Evolutionary conservation across 73 alveolate species (phyloP).

Genomic region (Stentor coeruleus): DNA sequence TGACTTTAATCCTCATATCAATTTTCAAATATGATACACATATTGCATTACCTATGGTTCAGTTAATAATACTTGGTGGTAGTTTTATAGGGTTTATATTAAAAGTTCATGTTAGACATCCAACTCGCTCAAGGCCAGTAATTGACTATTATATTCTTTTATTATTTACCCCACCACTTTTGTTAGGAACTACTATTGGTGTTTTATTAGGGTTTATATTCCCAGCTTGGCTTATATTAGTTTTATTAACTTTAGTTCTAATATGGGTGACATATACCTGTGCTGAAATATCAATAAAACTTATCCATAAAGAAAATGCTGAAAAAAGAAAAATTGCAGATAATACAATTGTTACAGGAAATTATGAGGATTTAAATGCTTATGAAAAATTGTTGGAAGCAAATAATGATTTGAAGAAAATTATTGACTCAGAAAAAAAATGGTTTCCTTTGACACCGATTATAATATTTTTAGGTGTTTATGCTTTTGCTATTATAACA

Average conservation of each 20-base stretch:
- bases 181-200: not conserved
- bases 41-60: not conserved
- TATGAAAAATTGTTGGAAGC: not conserved
- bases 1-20: not conserved
- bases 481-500: not conserved
- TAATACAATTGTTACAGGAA: not conserved
- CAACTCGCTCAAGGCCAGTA: not conserved
- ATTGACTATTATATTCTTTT: not conserved
- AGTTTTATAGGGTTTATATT: not conserved
- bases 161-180: not conserved
- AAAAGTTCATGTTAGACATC: not conserved
- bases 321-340: not conserved
- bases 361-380: not conserved
- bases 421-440: slow-evolving; percentile 15
- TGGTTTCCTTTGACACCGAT: slow-evolving; percentile 8
- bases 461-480: not conserved
- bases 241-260: not conserved
- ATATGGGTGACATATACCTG: not conserved
- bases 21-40: not conserved
- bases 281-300: not conserved
- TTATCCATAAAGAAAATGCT: not conserved
- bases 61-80: not conserved
- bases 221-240: not conserved
- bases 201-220: not conserved
- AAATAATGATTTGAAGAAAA: too few relatives aligned